Evolutionary conservation across 129 eudicot species (phyloP), one percentile per base, ranked within the genome.

Genomic region (Flaveria linearis): DNA sequence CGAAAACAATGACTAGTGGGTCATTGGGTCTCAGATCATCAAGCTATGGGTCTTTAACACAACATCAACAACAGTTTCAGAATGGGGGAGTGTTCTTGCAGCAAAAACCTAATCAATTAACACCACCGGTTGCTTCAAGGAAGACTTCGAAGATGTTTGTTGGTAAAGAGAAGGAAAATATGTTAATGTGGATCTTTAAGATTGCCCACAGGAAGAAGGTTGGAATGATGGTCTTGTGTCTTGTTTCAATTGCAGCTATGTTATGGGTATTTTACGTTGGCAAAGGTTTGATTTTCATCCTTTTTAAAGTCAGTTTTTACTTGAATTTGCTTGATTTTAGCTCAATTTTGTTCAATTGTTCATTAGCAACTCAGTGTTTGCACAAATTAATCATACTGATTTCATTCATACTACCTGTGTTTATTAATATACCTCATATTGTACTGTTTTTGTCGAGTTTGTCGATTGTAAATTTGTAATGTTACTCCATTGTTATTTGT

Each of bases 11-110:
- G 92, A 88, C 82, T 71, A 69, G 86, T 81, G 92, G 87, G 87
- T 88, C 92, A 83, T 88, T 85, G 90, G 89, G 92, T 80, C 79
- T 78, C 75, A 81, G 92, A 78, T 75, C 92, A 72, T 78, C 85
- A 18, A 82, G 85, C 78, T 85, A 88, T 87, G 98, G 98, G n/a
- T 94, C 96, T 68, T 87, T 91, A 82, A 88, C 80, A 75, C 92
- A 84, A 47, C 95, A 88, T 52, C 96, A 86, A 76, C 92, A 84
- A 50, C 98, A 87, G 66, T 74, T 85, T 36, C 97, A 89, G 65
- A 90, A 80, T 80, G 83, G 79, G 22, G 83, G 83, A 52, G 82
- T 58, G 52, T 58, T 57, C 7, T 22, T 41, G 70, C 81, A 76
- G 50, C 67, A 76, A 85, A 76, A 73, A 72, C 68, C 78, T 81